Evolutionary conservation across 345 rosid species (phyloP).

Genomic region (Hibiscus mutabilis): DNA sequence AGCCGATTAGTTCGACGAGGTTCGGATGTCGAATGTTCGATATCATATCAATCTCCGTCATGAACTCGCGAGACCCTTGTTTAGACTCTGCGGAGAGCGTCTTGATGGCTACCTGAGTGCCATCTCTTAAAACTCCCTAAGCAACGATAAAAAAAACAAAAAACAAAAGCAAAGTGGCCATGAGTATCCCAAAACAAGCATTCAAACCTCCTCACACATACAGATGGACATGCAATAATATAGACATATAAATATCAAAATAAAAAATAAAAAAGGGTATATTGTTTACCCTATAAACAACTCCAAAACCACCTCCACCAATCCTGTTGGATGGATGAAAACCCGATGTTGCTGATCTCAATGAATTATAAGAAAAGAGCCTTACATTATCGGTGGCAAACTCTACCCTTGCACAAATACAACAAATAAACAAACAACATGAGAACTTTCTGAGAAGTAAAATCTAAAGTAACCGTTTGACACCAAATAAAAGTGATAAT

Average conservation of each 20-base stretch:
- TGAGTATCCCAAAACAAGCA: not conserved
- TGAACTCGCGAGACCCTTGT: slow-evolving; percentile 53
- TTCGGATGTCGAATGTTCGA: slow-evolving; percentile 48
- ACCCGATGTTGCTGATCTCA: slow-evolving; percentile 65
- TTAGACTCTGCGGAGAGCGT: slow-evolving; percentile 55
- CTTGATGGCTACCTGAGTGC: slow-evolving; percentile 51
- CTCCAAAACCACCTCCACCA: slow-evolving; percentile 88
- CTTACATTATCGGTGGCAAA: slow-evolving; percentile 58
- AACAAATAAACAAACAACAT: not conserved
- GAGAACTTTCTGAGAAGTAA: not conserved
- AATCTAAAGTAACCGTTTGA: no score
- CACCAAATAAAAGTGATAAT: no score
- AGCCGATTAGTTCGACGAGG: slow-evolving; percentile 64
- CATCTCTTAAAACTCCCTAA: slow-evolving; percentile 55
- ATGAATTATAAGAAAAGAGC: slow-evolving; percentile 59
- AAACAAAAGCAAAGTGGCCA: not conserved
- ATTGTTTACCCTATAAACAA: slow-evolving; percentile 63
- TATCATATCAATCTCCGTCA: slow-evolving; percentile 57
- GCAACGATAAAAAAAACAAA: slow-evolving; percentile 9
- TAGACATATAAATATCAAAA: no score
- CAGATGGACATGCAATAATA: no score
- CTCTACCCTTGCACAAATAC: slow-evolving; percentile 32
- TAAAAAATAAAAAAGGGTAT: not conserved
- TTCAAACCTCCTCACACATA: not conserved
- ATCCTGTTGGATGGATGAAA: slow-evolving; percentile 63